These are phyloP conservation scores for Pugionium dolabratum DNA, from an alignment of 345 rosid species.

Conservation along the genomic window DNA sequence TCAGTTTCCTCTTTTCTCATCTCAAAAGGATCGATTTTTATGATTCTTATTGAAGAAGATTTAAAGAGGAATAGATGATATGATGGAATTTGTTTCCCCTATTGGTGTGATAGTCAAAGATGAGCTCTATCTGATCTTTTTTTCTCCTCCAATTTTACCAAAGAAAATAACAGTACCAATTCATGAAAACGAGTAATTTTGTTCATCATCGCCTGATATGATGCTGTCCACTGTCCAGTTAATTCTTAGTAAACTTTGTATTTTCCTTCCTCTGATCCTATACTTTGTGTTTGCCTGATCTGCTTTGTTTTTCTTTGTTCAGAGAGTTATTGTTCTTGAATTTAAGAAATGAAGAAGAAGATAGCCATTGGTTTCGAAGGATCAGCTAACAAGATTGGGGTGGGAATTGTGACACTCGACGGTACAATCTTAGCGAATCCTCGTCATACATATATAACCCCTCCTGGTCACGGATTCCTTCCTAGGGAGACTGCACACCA, in stretches of 20 bases:
- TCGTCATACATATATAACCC: constrained; percentile 91
- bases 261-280: background rate
- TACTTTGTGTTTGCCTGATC: background rate
- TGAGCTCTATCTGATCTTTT: too few species aligned
- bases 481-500: constrained; percentile 96
- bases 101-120: too few species aligned
- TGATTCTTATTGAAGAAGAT: too few species aligned
- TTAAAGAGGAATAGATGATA: too few species aligned
- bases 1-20: too few species aligned
- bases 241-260: background rate
- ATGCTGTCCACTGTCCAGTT: background rate
- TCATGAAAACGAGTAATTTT: background rate
- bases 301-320: constrained; percentile 6
- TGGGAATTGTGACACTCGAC: constrained; percentile 80
- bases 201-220: background rate
- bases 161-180: too few species aligned
- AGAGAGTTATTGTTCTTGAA: background rate
- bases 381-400: constrained; percentile 91
- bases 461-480: constrained; percentile 96
- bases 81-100: too few species aligned
- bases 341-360: constrained; percentile 58
- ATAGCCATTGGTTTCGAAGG: constrained; percentile 92
- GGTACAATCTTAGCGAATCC: constrained; percentile 90
- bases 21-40: too few species aligned
- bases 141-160: too few species aligned